Base-by-base conservation (phyloP, 176 grass and related monocot genomes). In the Lolium rigidum region DNA sequence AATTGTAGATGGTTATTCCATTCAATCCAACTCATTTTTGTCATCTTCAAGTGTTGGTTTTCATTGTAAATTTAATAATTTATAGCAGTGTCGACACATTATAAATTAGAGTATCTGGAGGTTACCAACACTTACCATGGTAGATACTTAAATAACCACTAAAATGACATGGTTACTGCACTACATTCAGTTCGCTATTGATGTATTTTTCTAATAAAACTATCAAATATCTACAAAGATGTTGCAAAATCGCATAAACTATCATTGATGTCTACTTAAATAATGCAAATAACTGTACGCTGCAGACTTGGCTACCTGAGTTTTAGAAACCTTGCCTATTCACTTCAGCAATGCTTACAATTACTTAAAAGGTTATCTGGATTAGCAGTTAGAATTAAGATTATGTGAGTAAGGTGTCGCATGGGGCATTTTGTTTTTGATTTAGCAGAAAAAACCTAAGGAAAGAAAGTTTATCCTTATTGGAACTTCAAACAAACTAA, bases 401-500 rank as follows among this genome's bases (percentile, higher is more conserved):
- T 44, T 59, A 8, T 72, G 48, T 63, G 39, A 66, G 50, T 79
- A 70, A 79, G 39, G 79, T 44, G 13, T 80, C 25, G 25, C 52
- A 82, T 77, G 52, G 41, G 46, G 41, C 4, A 6, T 43, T 43
- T 43, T 43, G 31, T 66, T 1, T 54, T 49, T 60, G 80, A 81
- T 77, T 50, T 47, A 25, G 72, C 14, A 80, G 37, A 66, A 81
- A 35, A 35, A 72, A 15, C 52, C 7, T 73, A 80, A 31, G 41
- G 25, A 50, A 17, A 57, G 6, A 55, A 46, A 35, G 26, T 37
- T 24, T 20, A 21, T 59, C 24, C 52, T 79, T 88, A 54, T 66
- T 83, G 64, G 9, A 48, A 83, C 50, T 80, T 57, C 24, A 28
- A 85, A 66, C 52, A 74, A 48, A 86, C 28, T 55, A 70, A 77